Evolutionary conservation across 2,329 filamentous ascomycete species (phyloP), one percentile per base, ranked within the genome.

Genomic region (Cercospora canescens): DNA sequence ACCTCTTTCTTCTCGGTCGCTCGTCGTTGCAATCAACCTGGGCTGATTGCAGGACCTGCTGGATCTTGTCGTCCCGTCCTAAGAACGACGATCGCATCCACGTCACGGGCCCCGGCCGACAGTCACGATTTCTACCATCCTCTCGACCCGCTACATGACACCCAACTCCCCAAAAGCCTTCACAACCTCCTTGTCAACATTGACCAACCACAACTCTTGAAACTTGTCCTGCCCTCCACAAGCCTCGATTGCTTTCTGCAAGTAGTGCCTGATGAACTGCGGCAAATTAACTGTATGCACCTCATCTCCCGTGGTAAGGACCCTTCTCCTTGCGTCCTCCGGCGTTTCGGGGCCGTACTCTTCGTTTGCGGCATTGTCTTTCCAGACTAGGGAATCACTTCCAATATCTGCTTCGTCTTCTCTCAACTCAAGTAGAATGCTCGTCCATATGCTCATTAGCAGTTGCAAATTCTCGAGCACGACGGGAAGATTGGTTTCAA

Each of bases 381-480:
- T 73, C 76, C 80, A 82, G 59, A 81, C 79, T 11, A 84, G 76
- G 3, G 73, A 80, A 66, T 82, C 76, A 16, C 67, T 79, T 11
- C 64, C 68, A 8, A 60, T 55, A 52, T 74, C 73, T 24, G 67
- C 71, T 14, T 67, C 67, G n/a, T 72, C 74, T 48, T 89, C 88
- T 60, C 89, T 82, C 58, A 94, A 79, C 72, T 93, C 89, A 1
- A 80, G 80, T 32, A 94, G 81, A 1, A 92, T 85, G 69, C 86
- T 87, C 1, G 89, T 91, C 92, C 92, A 95, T 80, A 93, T 85
- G 1, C 84, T 84, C 73, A 95, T 88, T 72, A 91, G 88, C 73
- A 89, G 89, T 76, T 95, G 92, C 63, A 95, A 81, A 39, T 69
- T 73, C 18, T 67, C 58, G 24, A 79, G 69, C 28, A 79, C 73